Evolutionary conservation across 371 early-diverging fungal species (phyloP).

Genomic region (Apophysomyces ossiformis): DNA sequence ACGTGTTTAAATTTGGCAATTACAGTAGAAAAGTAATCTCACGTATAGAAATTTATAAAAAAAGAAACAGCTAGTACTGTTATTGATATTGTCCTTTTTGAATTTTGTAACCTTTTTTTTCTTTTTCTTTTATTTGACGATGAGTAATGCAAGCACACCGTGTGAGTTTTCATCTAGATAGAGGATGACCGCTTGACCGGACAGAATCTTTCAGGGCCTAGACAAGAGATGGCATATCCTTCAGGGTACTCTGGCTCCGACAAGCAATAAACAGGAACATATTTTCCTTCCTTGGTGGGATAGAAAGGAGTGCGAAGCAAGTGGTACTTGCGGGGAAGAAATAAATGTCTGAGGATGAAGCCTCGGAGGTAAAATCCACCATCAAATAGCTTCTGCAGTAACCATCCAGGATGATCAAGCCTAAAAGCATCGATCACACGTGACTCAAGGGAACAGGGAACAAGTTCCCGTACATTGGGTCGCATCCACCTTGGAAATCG

Average conservation of each 20-base stretch:
- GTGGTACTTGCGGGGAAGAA: background rate
- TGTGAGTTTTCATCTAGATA: too few relatives aligned
- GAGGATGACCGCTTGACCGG: background rate
- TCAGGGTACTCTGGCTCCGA: conserved; percentile 2
- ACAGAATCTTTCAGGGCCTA: background rate
- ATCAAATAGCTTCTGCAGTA: background rate
- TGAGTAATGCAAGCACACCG: too few relatives aligned
- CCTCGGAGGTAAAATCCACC: background rate
- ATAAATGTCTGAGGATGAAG: background rate
- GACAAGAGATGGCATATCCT: background rate
- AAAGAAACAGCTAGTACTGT: too few relatives aligned
- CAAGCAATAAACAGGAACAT: background rate
- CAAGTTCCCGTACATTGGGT: background rate
- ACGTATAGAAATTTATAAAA: too few relatives aligned
- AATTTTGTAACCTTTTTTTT: too few relatives aligned
- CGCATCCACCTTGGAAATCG: background rate
- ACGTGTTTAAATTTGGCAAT: too few relatives aligned
- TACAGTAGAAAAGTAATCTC: too few relatives aligned
- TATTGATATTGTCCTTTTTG: too few relatives aligned
- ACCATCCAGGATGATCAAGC: background rate
- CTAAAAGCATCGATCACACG: too few relatives aligned
- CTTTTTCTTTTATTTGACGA: too few relatives aligned
- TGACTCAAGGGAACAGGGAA: background rate
- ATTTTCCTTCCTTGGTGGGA: background rate
- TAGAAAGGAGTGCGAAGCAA: background rate